These are phyloP conservation scores for Raffaelea deltoideospora DNA, from an alignment of 2,329 filamentous ascomycete species.

Conservation along the genomic window DNA sequence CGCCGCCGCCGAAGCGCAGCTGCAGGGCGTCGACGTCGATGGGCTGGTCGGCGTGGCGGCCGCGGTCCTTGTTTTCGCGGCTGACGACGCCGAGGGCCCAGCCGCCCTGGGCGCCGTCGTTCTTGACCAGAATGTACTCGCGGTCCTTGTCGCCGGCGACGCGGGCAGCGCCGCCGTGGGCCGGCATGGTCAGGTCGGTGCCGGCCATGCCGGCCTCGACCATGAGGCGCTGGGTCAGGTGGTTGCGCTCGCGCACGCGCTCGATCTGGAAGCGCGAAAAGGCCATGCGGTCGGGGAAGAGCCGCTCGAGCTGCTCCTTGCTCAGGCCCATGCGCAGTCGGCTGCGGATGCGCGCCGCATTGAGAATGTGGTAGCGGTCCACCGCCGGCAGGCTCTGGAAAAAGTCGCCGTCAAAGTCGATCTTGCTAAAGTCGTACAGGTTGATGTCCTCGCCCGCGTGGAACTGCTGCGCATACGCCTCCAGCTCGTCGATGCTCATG, in stretches of 20 bases:
- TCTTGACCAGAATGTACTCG: conserved; percentile 93
- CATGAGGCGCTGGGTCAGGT: conserved; percentile 90
- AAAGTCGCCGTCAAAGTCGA: conserved; percentile 92
- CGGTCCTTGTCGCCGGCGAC: conserved; percentile 75
- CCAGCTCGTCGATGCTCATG: conserved; percentile 88
- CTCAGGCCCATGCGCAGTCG: conserved; percentile 88
- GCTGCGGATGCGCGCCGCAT: conserved; percentile 78
- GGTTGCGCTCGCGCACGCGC: conserved; percentile 79
- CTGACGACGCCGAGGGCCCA: conserved; percentile 93
- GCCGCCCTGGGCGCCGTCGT: conserved; percentile 84
- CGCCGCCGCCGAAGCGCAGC: conserved; percentile 39
- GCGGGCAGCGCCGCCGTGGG: conserved; percentile 47
- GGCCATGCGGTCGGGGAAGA: conserved; percentile 97
- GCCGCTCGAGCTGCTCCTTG: conserved; percentile 86
- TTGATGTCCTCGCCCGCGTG: conserved; percentile 82
- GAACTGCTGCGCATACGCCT: conserved; percentile 88
- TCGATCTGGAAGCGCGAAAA: conserved; percentile 97
- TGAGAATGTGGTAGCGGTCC: conserved; percentile 94
- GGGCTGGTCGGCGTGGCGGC: conserved; percentile 67
- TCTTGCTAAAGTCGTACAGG: conserved; percentile 93
- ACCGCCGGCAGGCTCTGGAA: conserved; percentile 80
- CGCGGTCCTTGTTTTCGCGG: conserved; percentile 64
- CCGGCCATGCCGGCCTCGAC: conserved; percentile 79
- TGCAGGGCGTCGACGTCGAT: conserved; percentile 72
- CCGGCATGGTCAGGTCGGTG: conserved; percentile 53